Evolutionary conservation across 164 flowering plant genomes (phyloP), one percentile per base, ranked within the genome.

Genomic region (Vitis rupestris): DNA sequence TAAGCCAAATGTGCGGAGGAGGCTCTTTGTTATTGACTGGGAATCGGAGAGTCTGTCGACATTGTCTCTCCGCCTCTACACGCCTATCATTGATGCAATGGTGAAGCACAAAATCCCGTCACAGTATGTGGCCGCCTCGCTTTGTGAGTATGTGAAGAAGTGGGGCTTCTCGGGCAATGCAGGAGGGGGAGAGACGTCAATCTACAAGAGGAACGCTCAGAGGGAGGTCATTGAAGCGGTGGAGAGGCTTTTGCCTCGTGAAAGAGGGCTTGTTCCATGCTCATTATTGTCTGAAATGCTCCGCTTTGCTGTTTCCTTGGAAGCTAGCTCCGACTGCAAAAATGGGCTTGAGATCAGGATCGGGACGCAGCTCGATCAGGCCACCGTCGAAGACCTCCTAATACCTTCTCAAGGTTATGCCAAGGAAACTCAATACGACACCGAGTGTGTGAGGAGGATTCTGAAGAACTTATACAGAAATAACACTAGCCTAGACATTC

Each of bases 151-250:
- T 52, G 76, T 76, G 1, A 72, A 77, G 37, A 83, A 70, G 50
- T 81, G 90, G 87, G 76, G 76, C 1, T 78, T 69, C 50, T 57
- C 77, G 6, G 59, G 70, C 15, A 6, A 27, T 2, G 8, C 47
- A 48, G 76, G 60, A 37, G 70, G 10, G 9, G 80, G 73, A 13
- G 31, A 17, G 9, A 31, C 31, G 56, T 71, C 77, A 31, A 23
- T 66, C 29, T 65, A 56, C 71, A 68, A 70, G 67, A 81, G 65
- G 70, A 77, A 73, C 23, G 68, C 71, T 13, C 65, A 61, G 29
- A 79, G 79, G 61, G 87, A 86, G 27, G 84, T 83, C 48, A 76
- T 94, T 54, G 97, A 94, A 71, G 82, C 87, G 8, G 75, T 90
- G 48, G 93, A 87, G 73, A 75, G 75, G 76, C 84, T 90, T 11